These are phyloP conservation scores for Cyberlindnera amylophila DNA, from an alignment of 805 yeast species.

Conservation along the genomic window DNA sequence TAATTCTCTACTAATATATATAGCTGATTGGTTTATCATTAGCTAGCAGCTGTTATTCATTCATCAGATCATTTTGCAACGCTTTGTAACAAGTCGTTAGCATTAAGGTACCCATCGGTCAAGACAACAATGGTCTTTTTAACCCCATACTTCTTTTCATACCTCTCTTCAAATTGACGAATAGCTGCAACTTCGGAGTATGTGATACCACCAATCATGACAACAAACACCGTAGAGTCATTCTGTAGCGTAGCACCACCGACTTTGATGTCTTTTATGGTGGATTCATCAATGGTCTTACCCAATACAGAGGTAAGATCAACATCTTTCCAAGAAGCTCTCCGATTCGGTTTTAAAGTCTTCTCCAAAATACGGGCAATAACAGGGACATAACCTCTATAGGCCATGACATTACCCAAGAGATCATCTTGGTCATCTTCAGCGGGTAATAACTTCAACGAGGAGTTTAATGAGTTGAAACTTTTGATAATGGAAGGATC, in stretches of 20 bases:
- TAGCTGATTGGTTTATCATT: too few relatives aligned
- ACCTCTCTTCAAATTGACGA: constrained; percentile 49
- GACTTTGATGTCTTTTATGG: constrained; percentile 12
- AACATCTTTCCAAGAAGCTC: constrained; percentile 35
- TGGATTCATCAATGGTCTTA: constrained; percentile 27
- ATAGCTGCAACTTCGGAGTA: constrained; percentile 78
- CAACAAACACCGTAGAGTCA: constrained; percentile 38
- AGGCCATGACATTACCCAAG: constrained; percentile 20
- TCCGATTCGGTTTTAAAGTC: constrained; percentile 41
- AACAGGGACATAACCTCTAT: constrained; percentile 82
- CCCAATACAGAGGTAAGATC: constrained; percentile 37
- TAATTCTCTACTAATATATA: too few relatives aligned
- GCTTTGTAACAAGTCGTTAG: constrained; percentile 33
- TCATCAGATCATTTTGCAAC: constrained; percentile 5
- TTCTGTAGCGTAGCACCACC: constrained; percentile 23
- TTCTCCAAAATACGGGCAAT: constrained; percentile 65
- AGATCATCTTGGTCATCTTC: constrained; percentile 12
- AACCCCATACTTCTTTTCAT: constrained; percentile 30
- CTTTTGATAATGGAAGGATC: constrained; percentile 35
- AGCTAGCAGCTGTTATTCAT: too few relatives aligned
- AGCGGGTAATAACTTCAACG: constrained; percentile 40
- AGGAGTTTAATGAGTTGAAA: constrained; percentile 26
- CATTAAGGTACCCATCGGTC: constrained; percentile 45
- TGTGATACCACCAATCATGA: constrained; percentile 81
- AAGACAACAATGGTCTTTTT: constrained; percentile 40